Evolutionary conservation across 129 eudicot species (phyloP).

Genomic region (Escallonia rubra): DNA sequence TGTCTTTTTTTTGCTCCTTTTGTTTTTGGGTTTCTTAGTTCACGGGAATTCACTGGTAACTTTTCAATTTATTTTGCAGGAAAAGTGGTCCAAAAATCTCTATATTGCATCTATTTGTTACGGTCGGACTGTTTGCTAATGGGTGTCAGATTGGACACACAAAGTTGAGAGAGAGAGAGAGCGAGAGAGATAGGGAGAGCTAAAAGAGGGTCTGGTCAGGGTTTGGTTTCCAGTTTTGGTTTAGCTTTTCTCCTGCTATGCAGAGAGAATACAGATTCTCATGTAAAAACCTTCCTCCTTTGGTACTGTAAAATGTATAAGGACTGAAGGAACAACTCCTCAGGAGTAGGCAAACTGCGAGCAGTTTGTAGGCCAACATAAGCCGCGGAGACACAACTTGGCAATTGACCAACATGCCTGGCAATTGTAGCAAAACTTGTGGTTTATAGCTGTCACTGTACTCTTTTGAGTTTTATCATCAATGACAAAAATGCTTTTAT

Average conservation of each 20-base stretch:
- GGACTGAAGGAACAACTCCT: not conserved
- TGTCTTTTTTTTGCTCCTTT: not conserved
- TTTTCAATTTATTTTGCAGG: conserved; percentile 28
- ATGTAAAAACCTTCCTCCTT: conserved; percentile 19
- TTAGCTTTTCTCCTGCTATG: not conserved
- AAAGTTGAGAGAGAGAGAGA: conserved; percentile 7
- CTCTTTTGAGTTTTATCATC: not conserved
- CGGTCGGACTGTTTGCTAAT: conserved; percentile 48
- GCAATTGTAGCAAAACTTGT: no score
- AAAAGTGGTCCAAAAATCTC: conserved; percentile 60
- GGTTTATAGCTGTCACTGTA: not conserved
- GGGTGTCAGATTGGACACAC: not conserved
- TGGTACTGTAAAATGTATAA: conserved; percentile 23
- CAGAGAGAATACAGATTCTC: not conserved
- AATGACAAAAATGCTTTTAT: not conserved
- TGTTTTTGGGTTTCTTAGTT: not conserved
- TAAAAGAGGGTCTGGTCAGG: conserved; percentile 1
- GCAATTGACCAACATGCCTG: no score
- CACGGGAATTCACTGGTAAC: conserved; percentile 1
- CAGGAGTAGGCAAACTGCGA: no score
- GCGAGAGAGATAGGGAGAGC: not conserved
- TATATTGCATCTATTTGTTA: conserved; percentile 61
- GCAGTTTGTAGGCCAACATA: no score
- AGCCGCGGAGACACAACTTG: no score
- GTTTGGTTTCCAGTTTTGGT: conserved; percentile 10